These are phyloP conservation scores for Ganoderma sinense DNA, from an alignment of 1,284 basidiomycete genomes.

Conservation along the genomic window DNA sequence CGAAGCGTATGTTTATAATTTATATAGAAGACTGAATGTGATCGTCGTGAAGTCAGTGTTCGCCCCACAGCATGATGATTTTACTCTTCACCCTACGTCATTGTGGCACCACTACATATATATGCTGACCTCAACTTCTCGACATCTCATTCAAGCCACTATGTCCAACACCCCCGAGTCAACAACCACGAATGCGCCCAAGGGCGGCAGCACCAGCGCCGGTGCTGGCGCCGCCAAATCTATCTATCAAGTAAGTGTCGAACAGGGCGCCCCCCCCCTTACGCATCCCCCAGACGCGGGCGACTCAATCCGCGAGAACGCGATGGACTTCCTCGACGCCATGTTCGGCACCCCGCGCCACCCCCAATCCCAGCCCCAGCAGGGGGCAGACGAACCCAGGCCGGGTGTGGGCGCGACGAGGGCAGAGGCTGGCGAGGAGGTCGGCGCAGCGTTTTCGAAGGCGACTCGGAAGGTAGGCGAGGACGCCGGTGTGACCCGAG, in stretches of 20 bases:
- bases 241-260: slow-evolving; percentile 32
- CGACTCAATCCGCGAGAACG: slow-evolving; percentile 37
- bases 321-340: slow-evolving; percentile 41
- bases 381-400: too few species aligned
- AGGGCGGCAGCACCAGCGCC: slow-evolving; percentile 19
- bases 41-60: background rate
- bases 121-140: background rate
- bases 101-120: background rate
- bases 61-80: too few species aligned
- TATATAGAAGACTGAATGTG: background rate
- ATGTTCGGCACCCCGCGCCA: slow-evolving; percentile 34
- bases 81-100: too few species aligned
- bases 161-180: slow-evolving; percentile 11
- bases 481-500: too few species aligned
- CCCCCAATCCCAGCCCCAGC: background rate
- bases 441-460: too few species aligned
- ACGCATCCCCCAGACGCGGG: slow-evolving; percentile 29
- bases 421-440: too few species aligned
- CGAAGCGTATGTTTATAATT: too few species aligned
- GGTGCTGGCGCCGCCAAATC: slow-evolving; percentile 30
- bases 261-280: background rate
- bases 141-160: background rate
- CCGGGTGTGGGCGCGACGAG: too few species aligned
- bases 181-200: slow-evolving; percentile 11
- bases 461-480: too few species aligned